Base-by-base conservation (phyloP, 257 asterid species). In the Rauvolfia tetraphylla region DNA sequence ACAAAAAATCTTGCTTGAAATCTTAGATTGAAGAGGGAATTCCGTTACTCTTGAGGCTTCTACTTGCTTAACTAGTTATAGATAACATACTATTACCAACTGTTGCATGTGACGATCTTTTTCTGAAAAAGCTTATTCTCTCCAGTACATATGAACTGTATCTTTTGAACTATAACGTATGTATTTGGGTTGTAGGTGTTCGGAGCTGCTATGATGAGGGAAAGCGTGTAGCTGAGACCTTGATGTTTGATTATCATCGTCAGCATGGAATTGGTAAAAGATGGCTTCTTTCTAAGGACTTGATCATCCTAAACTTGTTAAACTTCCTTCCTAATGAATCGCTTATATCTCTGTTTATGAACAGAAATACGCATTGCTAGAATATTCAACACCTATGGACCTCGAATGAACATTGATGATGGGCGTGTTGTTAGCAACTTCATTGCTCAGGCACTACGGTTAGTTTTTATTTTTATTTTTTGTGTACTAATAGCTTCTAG, bases 171-270 rank as follows among this genome's bases (percentile, higher is more conserved):
- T 20, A 44, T 0, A n/a, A n/a, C n/a, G n/a, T 29, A 6, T 53
- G 10, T 70, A 5, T 73, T 73, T 72, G 69, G 53, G 20, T 66
- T 79, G 34, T 85, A 93, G 98, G 98, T 65, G 98, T 93, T 71
- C 82, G 98, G 78, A 93, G 98, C 75, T 93, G 98, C 82, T 93
- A 93, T 42, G 98, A 93, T 27, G 97, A 93, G 84, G 98, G 98
- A 58, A 93, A 93, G 80, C 81, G 98, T 82, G 97, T 92, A 3
- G 98, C 98, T n/a, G 98, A 93, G 84, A 93, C 98, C 68, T 81
- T 93, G 92, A 93, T 92, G 96, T 91, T 93, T 77, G 98, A 92
- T 84, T 93, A 93, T 81, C 98, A 93, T 68, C 88, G 98, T 84
- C 98, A 94, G 77, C 98, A 94, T 46, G 98, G 98, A 77, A 86